A percentile compares a stretch with the other conserved stretches of the same genome.
phyloP scores from a whole-genome alignment of 2,329 filamentous ascomycete genomes.

The Fusarium nodosum region DNA sequence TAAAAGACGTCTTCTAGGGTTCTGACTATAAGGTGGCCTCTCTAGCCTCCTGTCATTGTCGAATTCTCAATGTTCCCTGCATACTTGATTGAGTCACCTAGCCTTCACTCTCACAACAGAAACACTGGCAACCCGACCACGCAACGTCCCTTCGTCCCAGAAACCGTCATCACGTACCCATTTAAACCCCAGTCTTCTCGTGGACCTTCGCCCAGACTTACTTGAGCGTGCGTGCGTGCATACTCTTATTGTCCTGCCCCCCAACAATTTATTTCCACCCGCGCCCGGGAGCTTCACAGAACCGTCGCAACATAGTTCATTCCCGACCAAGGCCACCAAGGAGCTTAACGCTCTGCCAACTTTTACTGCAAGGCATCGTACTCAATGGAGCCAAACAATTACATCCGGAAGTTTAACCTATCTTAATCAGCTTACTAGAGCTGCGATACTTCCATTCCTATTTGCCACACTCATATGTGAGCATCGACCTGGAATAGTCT shows the following conservation, averaged over 20 bases:
- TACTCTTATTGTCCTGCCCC: constrained; percentile 37
- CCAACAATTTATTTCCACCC: constrained; percentile 40
- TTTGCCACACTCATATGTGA: constrained; percentile 40
- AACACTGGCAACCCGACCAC: constrained; percentile 25
- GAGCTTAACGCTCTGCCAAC: constrained; percentile 33
- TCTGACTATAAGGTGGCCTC: constrained; percentile 40
- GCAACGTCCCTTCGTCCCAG: constrained; percentile 26
- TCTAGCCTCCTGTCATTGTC: constrained; percentile 43
- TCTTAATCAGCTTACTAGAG: constrained; percentile 48
- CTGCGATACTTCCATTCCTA: constrained; percentile 27
- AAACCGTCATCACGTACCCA: constrained; percentile 39
- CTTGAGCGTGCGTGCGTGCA: constrained; percentile 29
- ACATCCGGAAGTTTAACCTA: constrained; percentile 29
- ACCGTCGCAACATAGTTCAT: constrained; percentile 31
- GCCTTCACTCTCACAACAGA: constrained; percentile 1
- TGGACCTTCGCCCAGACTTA: constrained; percentile 32
- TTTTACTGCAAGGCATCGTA: constrained; percentile 20
- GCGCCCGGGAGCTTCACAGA: constrained; percentile 32
- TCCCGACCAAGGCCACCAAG: constrained; percentile 16
- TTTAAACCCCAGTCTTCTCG: constrained; percentile 38
- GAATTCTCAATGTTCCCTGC: constrained; percentile 25
- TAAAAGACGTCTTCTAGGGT: constrained; percentile 43
- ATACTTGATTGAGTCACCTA: constrained; percentile 23
- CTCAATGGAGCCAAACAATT: constrained; percentile 45
- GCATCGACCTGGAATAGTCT: constrained; percentile 28